Conservation (phyloP, 192 early-diverging fungal species). For the Kickxella alabastrina region DNA sequence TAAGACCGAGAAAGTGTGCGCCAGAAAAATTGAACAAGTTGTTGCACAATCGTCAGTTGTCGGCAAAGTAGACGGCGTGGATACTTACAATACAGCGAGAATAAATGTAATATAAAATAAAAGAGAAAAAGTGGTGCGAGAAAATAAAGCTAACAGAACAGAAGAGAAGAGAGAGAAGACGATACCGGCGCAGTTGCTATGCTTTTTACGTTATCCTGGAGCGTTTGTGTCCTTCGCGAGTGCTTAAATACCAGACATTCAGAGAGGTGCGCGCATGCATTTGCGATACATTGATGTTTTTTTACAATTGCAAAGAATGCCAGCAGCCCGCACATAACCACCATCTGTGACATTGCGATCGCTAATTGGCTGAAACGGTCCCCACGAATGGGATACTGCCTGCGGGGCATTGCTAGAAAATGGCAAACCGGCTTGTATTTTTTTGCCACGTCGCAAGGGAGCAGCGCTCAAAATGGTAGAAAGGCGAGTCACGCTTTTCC, state of each 20-base stretch:
- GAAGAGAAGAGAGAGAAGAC: slow-evolving; percentile 7
- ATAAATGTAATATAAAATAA: background rate
- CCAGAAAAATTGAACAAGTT: background rate
- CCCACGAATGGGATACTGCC: slow-evolving; percentile 30
- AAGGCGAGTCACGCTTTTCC: too few species aligned
- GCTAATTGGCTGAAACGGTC: slow-evolving; percentile 24
- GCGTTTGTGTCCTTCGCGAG: background rate
- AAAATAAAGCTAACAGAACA: slow-evolving; percentile 7
- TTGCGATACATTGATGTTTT: slow-evolving; percentile 3
- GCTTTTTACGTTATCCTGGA: background rate
- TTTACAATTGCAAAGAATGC: slow-evolving; percentile 12
- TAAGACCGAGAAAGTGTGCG: too few species aligned
- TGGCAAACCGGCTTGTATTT: background rate
- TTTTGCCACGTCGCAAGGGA: slow-evolving; percentile 30
- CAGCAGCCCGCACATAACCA: background rate
- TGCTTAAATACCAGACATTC: slow-evolving; percentile 33
- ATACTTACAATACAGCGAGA: background rate
- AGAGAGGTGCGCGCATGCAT: too few species aligned
- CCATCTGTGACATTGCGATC: slow-evolving; percentile 32
- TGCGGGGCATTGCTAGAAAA: background rate
- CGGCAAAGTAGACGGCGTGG: too few species aligned
- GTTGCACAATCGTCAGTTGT: too few species aligned
- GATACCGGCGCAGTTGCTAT: background rate
- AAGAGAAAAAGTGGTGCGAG: slow-evolving; percentile 9
- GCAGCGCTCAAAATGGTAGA: too few species aligned